A percentile compares a stretch with the other conserved stretches of the same genome.
Conservation (phyloP, 116 monocot genomes). For the Zostera marina region DNA sequence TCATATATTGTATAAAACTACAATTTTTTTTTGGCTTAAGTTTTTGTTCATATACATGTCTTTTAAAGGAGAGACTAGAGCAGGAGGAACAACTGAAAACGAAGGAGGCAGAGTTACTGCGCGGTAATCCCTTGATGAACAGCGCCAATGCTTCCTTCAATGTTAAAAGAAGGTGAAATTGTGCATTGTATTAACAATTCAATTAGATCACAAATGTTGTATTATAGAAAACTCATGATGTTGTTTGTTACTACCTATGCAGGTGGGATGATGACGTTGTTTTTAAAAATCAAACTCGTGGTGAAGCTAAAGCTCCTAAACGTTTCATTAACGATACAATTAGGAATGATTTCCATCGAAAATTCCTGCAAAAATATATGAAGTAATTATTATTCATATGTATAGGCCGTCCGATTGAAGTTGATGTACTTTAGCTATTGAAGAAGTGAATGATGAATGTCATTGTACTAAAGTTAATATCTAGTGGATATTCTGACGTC, state of each 20-base stretch:
- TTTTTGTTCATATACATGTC: background rate
- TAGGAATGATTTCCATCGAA: constrained; percentile 86
- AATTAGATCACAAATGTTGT: too few relatives aligned
- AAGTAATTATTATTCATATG: constrained; percentile 23
- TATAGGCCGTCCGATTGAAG: too few relatives aligned
- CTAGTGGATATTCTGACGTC: too few relatives aligned
- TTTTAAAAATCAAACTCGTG: constrained; percentile 87
- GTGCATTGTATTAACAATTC: background rate
- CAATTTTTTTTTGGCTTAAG: background rate
- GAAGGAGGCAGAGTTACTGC: constrained; percentile 81
- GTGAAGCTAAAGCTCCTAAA: constrained; percentile 73
- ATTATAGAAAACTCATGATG: background rate
- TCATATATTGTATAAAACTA: too few relatives aligned
- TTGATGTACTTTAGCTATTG: too few relatives aligned
- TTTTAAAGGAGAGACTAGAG: constrained; percentile 40
- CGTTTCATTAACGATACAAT: constrained; percentile 94
- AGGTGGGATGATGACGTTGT: constrained; percentile 99
- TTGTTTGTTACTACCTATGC: background rate
- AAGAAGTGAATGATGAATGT: too few relatives aligned
- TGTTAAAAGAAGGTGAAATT: constrained; percentile 64
- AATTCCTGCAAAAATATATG: constrained; percentile 95
- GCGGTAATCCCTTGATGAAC: constrained; percentile 87
- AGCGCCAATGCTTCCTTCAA: constrained; percentile 46
- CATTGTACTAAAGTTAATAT: too few relatives aligned
- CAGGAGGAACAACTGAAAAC: constrained; percentile 84